phyloP scores from a whole-genome alignment of 202 grass and related monocot genomes.

The Digitaria exilis region DNA sequence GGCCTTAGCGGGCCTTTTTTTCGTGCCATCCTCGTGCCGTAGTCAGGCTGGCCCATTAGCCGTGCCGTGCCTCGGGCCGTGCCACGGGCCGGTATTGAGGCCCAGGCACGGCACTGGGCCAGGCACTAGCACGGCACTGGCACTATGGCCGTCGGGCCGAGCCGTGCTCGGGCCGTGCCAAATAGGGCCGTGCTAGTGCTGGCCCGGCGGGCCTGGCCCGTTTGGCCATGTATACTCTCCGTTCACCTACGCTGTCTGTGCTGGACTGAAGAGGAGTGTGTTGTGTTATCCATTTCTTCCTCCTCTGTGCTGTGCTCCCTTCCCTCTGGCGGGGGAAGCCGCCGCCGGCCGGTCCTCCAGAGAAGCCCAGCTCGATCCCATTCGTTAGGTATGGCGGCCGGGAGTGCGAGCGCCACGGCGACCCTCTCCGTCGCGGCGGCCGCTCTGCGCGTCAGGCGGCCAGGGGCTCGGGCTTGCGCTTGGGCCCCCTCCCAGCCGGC shows the following conservation, averaged over 20 bases:
- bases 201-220: no score
- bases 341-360: conserved; percentile 8
- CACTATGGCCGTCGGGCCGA: no score
- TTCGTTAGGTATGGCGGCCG: conserved; percentile 26
- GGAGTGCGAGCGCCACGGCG: conserved; percentile 43
- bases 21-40: no score
- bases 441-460: conserved; percentile 38
- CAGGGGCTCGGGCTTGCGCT: not conserved
- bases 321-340: not conserved
- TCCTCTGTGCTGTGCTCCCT: not conserved
- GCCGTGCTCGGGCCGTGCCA: no score
- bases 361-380: not conserved
- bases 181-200: no score
- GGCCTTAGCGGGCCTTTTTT: no score
- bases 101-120: no score
- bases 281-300: conserved; percentile 34
- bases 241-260: not conserved
- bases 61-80: no score
- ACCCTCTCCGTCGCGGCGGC: conserved; percentile 44
- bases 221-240: no score
- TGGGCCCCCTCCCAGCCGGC: conserved; percentile 13
- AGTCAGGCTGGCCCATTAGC: no score
- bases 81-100: no score
- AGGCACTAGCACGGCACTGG: no score
- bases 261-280: not conserved